Percentiles rank a stretch among this genome's conserved stretches.
Conservation (phyloP, 1,284 basidiomycete species). For the Cryptococcus wingfieldii region DNA sequence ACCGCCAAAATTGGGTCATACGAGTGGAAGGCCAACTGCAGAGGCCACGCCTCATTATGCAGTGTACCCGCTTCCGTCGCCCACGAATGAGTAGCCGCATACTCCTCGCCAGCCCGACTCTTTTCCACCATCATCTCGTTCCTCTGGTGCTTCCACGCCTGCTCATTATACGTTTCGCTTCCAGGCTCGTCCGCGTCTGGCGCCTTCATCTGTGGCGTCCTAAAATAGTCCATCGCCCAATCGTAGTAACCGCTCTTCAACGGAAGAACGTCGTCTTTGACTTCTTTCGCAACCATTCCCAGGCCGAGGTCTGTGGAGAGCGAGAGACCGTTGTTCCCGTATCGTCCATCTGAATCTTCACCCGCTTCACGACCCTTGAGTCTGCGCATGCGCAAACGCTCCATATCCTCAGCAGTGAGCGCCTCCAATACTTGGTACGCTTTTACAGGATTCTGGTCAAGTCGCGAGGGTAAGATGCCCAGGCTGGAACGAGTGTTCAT, state of each 20-base stretch:
- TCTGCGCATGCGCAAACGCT: slow-evolving; percentile 68
- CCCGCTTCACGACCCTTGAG: slow-evolving; percentile 49
- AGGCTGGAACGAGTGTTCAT: slow-evolving; percentile 6
- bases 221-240: slow-evolving; percentile 96
- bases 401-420: slow-evolving; percentile 85
- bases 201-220: slow-evolving; percentile 96
- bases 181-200: slow-evolving; percentile 94
- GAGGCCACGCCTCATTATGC: slow-evolving; percentile 64
- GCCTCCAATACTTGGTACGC: slow-evolving; percentile 78
- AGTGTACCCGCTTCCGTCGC: slow-evolving; percentile 72
- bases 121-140: slow-evolving; percentile 83
- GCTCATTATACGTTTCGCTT: slow-evolving; percentile 87
- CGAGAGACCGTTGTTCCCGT: slow-evolving; percentile 42
- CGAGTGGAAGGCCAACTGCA: slow-evolving; percentile 82
- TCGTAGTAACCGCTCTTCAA: slow-evolving; percentile 90
- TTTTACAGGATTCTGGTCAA: slow-evolving; percentile 27
- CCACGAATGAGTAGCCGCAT: slow-evolving; percentile 68
- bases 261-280: slow-evolving; percentile 61
- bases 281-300: slow-evolving; percentile 50
- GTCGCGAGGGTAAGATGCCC: slow-evolving; percentile 6
- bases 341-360: slow-evolving; percentile 36
- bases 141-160: slow-evolving; percentile 88
- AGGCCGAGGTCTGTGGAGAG: slow-evolving; percentile 42
- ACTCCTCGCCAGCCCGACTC: slow-evolving; percentile 53
- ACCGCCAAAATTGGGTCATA: slow-evolving; percentile 86